Evolutionary conservation across 2,329 filamentous ascomycete species (phyloP), one percentile per base, ranked within the genome.

Genomic region (Cadophora sp.): DNA sequence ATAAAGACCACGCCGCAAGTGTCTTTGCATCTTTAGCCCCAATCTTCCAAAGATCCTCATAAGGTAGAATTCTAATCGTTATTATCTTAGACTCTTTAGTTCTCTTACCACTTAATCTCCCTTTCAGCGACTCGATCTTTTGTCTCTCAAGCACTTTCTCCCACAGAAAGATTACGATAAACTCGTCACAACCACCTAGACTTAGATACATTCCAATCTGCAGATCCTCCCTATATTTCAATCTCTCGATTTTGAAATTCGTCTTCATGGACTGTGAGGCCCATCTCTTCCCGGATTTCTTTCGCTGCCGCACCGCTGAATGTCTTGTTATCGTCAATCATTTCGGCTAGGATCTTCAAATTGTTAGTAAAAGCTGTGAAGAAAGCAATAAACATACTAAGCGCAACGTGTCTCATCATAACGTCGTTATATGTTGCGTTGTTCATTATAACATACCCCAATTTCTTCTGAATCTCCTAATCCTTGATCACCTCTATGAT

Each of bases 251-350:
- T 80, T 13, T 78, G 79, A 48, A 89, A 75, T 65, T 87, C 80
- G 8, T 79, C 76, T 55, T 82, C 81, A 5, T 77, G 75, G 43
- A 89, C 87, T 59, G 79, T 80, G 13, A 89, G 73, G 7, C 84
- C 86, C 1, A 88, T 79, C 76, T 89, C 87, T 78, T 89, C 87
- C 67, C 84, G 68, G 11, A 89, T 86, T 78, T 89, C 87, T 71
- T 80, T 82, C 3, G 87, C 87, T 2, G 87, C 87, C 0, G 81
- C 81, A 24, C 87, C 87, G 13, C 81, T 81, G 72, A 89, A 89
- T 22, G 22, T 51, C 18, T 27, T 18, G 39, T 39, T 45, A 20
- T 59, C 58, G 22, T 65, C 64, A 8, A 65, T 41, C 64, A 65
- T 61, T 9, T 58, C 64, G 6, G 64, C 64, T 53, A 24, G 50